Percentiles rank a stretch among this genome's conserved stretches.
Evolutionary conservation across 352 stramenopile species (phyloP).

Genomic region (Peronospora farinosa): DNA sequence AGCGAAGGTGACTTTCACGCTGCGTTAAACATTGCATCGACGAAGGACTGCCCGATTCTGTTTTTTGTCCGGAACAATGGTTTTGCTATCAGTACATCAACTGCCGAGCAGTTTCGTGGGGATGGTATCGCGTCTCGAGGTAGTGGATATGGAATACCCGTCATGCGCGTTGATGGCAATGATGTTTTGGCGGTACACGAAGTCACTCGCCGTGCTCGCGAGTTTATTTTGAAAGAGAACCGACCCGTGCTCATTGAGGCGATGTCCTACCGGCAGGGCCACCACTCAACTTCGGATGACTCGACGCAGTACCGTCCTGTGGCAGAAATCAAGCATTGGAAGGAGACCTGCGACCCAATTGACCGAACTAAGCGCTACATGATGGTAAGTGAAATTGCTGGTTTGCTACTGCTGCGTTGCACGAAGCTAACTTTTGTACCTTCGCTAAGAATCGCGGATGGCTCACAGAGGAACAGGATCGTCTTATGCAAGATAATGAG

Average conservation of each 20-base stretch:
- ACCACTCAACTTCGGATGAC: conserved; percentile 98
- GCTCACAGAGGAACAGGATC: conserved; percentile 86
- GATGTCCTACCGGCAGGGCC: conserved; percentile 97
- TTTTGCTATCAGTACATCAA: conserved; percentile 96
- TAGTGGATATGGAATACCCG: conserved; percentile 93
- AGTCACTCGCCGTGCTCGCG: conserved; percentile 84
- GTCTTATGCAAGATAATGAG: conserved; percentile 80
- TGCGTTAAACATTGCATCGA: conserved; percentile 94
- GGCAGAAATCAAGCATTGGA: conserved; percentile 91
- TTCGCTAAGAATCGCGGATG: conserved; percentile 66
- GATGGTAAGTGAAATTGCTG: conserved; percentile 33
- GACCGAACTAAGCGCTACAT: conserved; percentile 89
- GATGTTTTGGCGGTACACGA: conserved; percentile 95
- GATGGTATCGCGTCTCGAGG: conserved; percentile 94
- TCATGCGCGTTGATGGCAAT: conserved; percentile 97
- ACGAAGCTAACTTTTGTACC: neutral
- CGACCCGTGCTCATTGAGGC: conserved; percentile 94
- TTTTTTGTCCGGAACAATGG: conserved; percentile 99
- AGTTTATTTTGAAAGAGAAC: conserved; percentile 86
- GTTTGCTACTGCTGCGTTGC: neutral
- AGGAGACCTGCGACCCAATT: conserved; percentile 87
- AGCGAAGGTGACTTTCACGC: conserved; percentile 97
- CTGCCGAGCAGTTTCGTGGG: conserved; percentile 93
- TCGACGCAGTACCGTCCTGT: conserved; percentile 91
- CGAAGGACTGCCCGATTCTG: conserved; percentile 91